Conservation (phyloP, 2,329 filamentous ascomycete species). For the Daldinia eschscholtzii region DNA sequence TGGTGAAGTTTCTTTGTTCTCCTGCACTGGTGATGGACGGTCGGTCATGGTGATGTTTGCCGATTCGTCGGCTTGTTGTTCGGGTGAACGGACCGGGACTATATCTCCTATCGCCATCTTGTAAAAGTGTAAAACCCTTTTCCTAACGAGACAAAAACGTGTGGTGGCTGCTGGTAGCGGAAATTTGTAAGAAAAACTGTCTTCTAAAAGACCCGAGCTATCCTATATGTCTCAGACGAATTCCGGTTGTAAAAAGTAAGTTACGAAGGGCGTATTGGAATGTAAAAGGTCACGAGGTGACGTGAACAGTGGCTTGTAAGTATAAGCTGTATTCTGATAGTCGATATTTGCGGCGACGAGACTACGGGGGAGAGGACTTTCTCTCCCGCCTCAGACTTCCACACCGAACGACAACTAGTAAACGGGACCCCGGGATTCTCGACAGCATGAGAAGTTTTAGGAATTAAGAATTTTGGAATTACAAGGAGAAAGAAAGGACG, state of each 20-base stretch:
- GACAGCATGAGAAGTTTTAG: constrained; percentile 47
- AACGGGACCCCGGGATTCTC: constrained; percentile 35
- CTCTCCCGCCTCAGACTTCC: constrained; percentile 43
- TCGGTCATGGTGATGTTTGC: constrained; percentile 34
- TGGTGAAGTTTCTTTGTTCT: constrained; percentile 28
- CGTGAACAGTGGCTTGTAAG: constrained; percentile 35
- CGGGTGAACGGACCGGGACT: constrained; percentile 47
- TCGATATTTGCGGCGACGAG: constrained; percentile 43
- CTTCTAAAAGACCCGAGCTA: constrained; percentile 8
- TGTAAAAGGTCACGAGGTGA: constrained; percentile 37
- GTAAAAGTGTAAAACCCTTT: constrained; percentile 27
- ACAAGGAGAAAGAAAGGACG: constrained; percentile 33
- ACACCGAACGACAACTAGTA: constrained; percentile 46
- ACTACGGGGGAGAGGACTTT: constrained; percentile 32
- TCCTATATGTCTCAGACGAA: constrained; percentile 21
- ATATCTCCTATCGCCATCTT: constrained; percentile 47
- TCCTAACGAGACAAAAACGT: constrained; percentile 29
- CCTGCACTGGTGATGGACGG: constrained; percentile 36
- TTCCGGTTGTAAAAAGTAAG: constrained; percentile 26
- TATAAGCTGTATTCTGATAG: constrained; percentile 24
- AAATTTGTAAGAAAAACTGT: constrained; percentile 23
- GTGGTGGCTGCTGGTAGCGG: constrained; percentile 10
- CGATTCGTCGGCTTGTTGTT: constrained; percentile 43
- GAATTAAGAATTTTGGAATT: constrained; percentile 27
- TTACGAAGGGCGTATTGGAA: constrained; percentile 24